These are phyloP conservation scores for Abrus pulchellus DNA, from an alignment of 306 rosid species.

Conservation along the genomic window DNA sequence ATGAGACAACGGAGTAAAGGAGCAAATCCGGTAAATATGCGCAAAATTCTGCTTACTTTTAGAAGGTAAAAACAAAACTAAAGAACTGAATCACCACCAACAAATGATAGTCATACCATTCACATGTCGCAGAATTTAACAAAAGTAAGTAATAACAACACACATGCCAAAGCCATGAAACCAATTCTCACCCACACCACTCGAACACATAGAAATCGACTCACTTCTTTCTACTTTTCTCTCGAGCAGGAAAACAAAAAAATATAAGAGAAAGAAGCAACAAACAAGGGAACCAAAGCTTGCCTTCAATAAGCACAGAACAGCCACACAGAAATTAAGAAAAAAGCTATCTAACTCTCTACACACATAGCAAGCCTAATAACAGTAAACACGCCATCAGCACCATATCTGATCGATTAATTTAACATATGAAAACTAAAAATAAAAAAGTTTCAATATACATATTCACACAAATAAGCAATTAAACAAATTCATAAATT, in stretches of 20 bases:
- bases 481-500: not conserved
- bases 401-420: constrained; percentile 2
- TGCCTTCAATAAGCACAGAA: not conserved
- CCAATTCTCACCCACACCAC: not conserved
- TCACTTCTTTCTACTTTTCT: constrained; percentile 7
- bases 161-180: constrained; percentile 1
- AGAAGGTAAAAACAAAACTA: not conserved
- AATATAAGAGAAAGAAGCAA: not conserved
- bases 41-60: not conserved
- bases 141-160: constrained; percentile 20
- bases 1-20: not conserved
- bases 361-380: not conserved
- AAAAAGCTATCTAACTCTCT: not conserved
- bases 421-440: not conserved
- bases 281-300: not conserved
- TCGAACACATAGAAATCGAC: not conserved
- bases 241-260: not conserved
- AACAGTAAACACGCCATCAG: not conserved
- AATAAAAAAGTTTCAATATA: not conserved
- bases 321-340: not conserved
- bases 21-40: not conserved
- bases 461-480: not conserved
- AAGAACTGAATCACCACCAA: not conserved
- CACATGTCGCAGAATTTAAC: not conserved
- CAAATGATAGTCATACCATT: not conserved